A percentile compares a stretch with the other conserved stretches of the same genome.
Evolutionary conservation across 2,329 filamentous ascomycete species (phyloP).

Genomic region (Ceratocystis cubensis): DNA sequence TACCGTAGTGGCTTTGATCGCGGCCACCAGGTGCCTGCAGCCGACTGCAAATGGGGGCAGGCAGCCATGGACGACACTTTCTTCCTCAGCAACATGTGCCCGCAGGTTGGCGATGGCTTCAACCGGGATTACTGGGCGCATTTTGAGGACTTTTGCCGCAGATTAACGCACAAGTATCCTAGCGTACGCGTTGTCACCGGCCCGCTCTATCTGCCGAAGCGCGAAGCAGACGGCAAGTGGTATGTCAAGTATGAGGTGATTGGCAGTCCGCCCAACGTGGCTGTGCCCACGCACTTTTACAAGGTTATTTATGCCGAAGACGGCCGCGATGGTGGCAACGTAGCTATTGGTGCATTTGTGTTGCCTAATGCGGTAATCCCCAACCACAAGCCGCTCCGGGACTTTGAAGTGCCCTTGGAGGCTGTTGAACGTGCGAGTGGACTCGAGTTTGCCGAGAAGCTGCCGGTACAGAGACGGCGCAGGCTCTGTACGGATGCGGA

Average conservation of each 20-base stretch:
- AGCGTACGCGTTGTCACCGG: constrained; percentile 86
- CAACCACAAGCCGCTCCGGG: constrained; percentile 72
- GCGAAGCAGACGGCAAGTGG: constrained; percentile 84
- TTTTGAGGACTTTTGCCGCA: constrained; percentile 90
- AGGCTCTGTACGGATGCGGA: constrained; percentile 74
- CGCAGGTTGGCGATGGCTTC: constrained; percentile 95
- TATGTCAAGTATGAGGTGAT: constrained; percentile 93
- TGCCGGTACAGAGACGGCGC: constrained; percentile 61
- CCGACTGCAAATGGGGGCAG: constrained; percentile 93
- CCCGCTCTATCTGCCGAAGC: constrained; percentile 79
- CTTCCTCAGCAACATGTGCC: constrained; percentile 89
- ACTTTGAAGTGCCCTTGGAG: constrained; percentile 93
- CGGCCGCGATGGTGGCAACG: constrained; percentile 53
- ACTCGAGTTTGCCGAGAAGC: constrained; percentile 73
- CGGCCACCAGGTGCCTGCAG: constrained; percentile 92
- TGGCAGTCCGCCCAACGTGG: constrained; percentile 80
- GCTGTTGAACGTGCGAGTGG: constrained; percentile 84
- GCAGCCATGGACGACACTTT: constrained; percentile 92
- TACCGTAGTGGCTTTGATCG: constrained; percentile 89
- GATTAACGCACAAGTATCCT: constrained; percentile 68
- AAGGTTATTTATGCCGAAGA: constrained; percentile 97
- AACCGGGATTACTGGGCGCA: constrained; percentile 99
- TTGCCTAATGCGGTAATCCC: constrained; percentile 81
- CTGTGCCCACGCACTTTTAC: constrained; percentile 97
- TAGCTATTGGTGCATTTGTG: constrained; percentile 87